These are phyloP conservation scores for Suhomyces xylopsoci DNA, from an alignment of 805 yeast genomes.

Conservation along the genomic window DNA sequence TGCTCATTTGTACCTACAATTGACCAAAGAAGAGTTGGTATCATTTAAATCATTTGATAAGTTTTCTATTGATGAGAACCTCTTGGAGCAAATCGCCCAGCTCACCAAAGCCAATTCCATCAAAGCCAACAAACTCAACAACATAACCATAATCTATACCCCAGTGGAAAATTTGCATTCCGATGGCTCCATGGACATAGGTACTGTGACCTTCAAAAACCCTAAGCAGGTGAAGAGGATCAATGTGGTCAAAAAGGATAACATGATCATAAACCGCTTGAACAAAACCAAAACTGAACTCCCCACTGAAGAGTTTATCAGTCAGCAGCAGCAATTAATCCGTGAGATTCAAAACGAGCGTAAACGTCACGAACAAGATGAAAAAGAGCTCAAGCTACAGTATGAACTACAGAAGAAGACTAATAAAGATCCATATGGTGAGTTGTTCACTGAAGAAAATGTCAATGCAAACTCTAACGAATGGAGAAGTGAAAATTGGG, in stretches of 20 bases:
- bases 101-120: conserved; percentile 76
- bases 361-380: conserved; percentile 36
- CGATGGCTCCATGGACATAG: conserved; percentile 70
- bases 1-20: conserved; percentile 71
- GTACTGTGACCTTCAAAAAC: conserved; percentile 73
- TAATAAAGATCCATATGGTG: conserved; percentile 37
- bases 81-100: conserved; percentile 56
- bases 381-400: conserved; percentile 32
- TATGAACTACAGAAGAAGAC: conserved; percentile 38
- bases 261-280: conserved; percentile 56
- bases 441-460: conserved; percentile 46
- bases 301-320: conserved; percentile 43
- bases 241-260: conserved; percentile 54
- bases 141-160: conserved; percentile 65
- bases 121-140: conserved; percentile 67
- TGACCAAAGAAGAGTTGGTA: conserved; percentile 47
- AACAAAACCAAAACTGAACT: conserved; percentile 63
- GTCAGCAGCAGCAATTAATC: conserved; percentile 26
- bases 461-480: conserved; percentile 44
- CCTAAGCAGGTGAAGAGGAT: conserved; percentile 51
- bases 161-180: conserved; percentile 70
- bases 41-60: conserved; percentile 38
- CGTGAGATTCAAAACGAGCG: conserved; percentile 35
- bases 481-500: conserved; percentile 47
- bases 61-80: conserved; percentile 36